Base-by-base conservation (phyloP, 2,329 filamentous ascomycete genomes). In the Verticillium nonalfalfae region DNA sequence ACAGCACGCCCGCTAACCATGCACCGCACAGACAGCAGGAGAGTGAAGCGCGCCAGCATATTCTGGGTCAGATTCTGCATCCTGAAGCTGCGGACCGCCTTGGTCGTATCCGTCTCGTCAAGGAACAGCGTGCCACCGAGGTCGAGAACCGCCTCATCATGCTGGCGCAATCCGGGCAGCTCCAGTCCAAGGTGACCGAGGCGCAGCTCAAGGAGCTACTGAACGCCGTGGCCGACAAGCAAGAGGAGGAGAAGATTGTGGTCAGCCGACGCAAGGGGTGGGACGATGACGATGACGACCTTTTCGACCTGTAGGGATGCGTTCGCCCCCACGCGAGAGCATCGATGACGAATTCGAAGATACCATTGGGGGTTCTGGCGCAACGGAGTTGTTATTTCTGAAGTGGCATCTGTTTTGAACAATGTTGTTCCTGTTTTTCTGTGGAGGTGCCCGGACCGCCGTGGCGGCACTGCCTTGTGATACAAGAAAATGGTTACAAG, bases 81-180 rank as follows among this genome's bases (percentile, higher is more conserved):
- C 95, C 95, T 67, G 92, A 94, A 72, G 95, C 95, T 18, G 90
- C 92, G 63, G 95, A 99, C 78, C 90, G 95, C 14, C 85, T 99
- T 1, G 92, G 91, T 61, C 91, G 95, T 67, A 98, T 99, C 78
- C 90, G 94, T 38, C 87, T 99, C 63, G 95, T 99, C 72, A 98
- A 98, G 78, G 92, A 93, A 74, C 88, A 89, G 68, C 91, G 95
- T 70, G 95, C 95, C 39, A 85, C 84, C 64, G 93, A 97, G 71
- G 86, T 99, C 61, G 95, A 99, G 80, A 93, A 96, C 81, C 80
- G 94, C 58, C 85, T 99, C 61, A 93, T 99, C 75, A 93, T 89
- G 87, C 85, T 99, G 62, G 94, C 95, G 62, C 87, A 93, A 70
- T 85, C 88, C 31, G 93, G 94, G 31, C 95, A 98, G 80, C 81